Conservation (phyloP, 495 filamentous ascomycete species). For the Amniculicola lignicola region DNA sequence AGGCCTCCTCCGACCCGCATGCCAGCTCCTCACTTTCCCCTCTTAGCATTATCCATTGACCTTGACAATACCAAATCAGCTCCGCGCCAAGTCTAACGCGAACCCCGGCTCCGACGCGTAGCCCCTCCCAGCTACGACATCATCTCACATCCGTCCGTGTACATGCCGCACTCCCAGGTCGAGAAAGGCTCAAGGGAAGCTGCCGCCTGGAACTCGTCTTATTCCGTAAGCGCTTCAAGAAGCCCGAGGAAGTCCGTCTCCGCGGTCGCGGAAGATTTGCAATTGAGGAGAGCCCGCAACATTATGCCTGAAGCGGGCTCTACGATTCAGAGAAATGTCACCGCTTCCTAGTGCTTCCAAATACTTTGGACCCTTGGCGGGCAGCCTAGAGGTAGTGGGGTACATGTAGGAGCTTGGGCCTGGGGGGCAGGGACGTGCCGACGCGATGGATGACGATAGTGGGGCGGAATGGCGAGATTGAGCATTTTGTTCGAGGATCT, state of each 20-base stretch:
- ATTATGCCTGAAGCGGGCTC: no score
- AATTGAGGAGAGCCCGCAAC: no score
- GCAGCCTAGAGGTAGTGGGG: background rate
- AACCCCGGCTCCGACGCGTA: background rate
- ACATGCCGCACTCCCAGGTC: no score
- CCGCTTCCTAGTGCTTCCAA: slow-evolving; percentile 15
- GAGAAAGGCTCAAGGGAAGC: no score
- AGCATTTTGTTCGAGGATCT: background rate
- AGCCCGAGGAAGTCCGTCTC: no score
- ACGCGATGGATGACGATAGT: slow-evolving; percentile 3
- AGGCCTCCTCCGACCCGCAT: background rate
- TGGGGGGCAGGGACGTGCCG: no score
- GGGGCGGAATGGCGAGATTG: background rate
- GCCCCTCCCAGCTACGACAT: background rate
- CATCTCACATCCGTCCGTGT: background rate
- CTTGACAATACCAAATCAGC: no score
- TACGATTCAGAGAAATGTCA: no score
- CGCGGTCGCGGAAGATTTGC: no score
- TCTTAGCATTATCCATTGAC: background rate
- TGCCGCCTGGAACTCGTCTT: no score
- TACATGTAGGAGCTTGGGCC: slow-evolving; percentile 12
- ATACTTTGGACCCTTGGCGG: slow-evolving; percentile 5
- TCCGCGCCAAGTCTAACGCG: no score
- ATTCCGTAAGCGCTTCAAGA: no score
- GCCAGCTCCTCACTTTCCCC: background rate